Evolutionary conservation across 331 rosid species (phyloP).

Genomic region (Malus hybrid): DNA sequence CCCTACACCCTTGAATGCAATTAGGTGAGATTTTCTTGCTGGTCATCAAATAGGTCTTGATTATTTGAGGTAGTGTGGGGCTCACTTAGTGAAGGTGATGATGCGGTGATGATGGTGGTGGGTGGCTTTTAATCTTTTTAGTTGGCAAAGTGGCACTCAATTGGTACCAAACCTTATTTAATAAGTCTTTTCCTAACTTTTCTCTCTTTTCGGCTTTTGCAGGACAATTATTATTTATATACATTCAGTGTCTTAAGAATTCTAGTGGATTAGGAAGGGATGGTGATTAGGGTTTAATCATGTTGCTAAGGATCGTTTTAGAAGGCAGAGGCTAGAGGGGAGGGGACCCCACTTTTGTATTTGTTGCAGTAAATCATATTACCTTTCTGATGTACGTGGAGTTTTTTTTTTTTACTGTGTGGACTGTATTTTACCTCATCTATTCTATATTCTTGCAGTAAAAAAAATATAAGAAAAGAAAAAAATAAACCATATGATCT

Average conservation of each 20-base stretch:
- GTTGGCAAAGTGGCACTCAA: background rate
- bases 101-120: background rate
- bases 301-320: conserved; percentile 3
- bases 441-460: background rate
- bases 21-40: background rate
- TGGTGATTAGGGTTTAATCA: background rate
- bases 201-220: background rate
- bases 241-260: background rate
- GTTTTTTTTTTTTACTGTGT: background rate
- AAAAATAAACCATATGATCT: background rate
- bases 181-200: background rate
- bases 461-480: background rate
- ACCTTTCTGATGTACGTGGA: background rate
- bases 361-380: background rate
- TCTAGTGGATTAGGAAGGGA: background rate
- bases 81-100: background rate
- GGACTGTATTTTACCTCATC: background rate
- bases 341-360: background rate
- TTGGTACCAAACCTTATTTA: background rate
- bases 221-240: background rate
- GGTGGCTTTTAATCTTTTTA: background rate
- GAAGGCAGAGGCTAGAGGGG: background rate
- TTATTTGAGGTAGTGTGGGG: background rate
- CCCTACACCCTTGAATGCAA: background rate
- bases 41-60: background rate